Percentiles rank a stretch among this genome's conserved stretches.
Evolutionary conservation across 805 yeast genomes (phyloP).

Genomic region (Starmerella apicola): DNA sequence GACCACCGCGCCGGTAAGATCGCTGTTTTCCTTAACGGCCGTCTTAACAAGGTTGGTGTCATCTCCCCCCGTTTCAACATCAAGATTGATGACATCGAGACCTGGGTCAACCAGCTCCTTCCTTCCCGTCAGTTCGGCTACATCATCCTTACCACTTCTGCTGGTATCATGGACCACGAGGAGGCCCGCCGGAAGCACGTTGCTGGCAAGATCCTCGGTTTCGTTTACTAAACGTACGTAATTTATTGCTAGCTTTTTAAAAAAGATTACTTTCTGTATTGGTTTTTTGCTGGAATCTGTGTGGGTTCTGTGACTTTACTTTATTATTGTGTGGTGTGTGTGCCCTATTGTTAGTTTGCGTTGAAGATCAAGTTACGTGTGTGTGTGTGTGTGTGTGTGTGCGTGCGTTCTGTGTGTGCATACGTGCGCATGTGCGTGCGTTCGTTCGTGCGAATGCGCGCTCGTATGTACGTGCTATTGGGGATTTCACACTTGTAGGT

Average conservation of each 20-base stretch:
- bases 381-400: too few relatives aligned
- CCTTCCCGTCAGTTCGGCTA: conserved; percentile 99
- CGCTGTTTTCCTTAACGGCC: conserved; percentile 92
- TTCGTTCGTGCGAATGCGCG: too few relatives aligned
- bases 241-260: background rate
- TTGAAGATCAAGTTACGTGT: too few relatives aligned
- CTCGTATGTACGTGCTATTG: too few relatives aligned
- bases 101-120: conserved; percentile 95
- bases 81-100: conserved; percentile 87
- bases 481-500: too few relatives aligned
- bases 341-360: too few relatives aligned
- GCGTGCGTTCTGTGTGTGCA: too few relatives aligned
- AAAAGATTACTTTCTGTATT: conserved; percentile 1
- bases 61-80: conserved; percentile 98
- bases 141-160: conserved; percentile 96
- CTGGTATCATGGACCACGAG: conserved; percentile 99
- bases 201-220: conserved; percentile 96
- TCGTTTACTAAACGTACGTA: conserved; percentile 64
- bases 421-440: too few relatives aligned
- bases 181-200: conserved; percentile 99
- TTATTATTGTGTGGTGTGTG: too few relatives aligned
- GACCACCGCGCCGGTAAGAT: conserved; percentile 99
- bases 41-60: conserved; percentile 98
- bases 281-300: too few relatives aligned
- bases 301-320: too few relatives aligned